Base-by-base conservation (phyloP, 2,329 filamentous ascomycete genomes). In the Cordyceps javanica region DNA sequence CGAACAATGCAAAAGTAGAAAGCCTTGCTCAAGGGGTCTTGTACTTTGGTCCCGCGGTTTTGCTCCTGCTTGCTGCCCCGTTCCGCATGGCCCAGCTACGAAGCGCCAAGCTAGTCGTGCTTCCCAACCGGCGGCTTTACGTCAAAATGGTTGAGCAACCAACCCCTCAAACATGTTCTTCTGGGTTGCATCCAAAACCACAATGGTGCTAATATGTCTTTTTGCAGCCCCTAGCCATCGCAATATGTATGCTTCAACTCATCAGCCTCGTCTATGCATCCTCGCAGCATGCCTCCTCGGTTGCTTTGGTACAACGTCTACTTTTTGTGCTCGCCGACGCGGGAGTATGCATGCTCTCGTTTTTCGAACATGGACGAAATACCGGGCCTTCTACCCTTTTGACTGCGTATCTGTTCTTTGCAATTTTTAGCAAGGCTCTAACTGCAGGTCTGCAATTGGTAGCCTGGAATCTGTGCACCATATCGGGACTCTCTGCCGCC, bases 281-380 rank as follows among this genome's bases (percentile, higher is more conserved):
- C 13, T 51, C 26, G 5, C 30, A 25, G 5, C 21, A 51, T 30
- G 28, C 32, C 1, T 14, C 28, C 7, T 51, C 4, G 48, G 25
- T 19, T 23, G 9, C 32, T 3, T 41, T n/a, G 34, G 14, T n/a
- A 39, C 23, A 21, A 10, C 49, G 26, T 26, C 13, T 41, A n/a
- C 49, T 52, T n/a, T 41, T 52, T 26, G 6, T 28, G 49, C n/a
- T 41, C 23, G 34, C 49, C 25, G 49, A 52, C 34, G 34, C 10
- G n/a, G 30, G 7, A 13, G 32, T 41, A 23, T 52, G 32, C 21
- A 10, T 52, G 5, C 11, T 52, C 21, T 52, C 32, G 36, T 52
- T 52, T 41, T 19, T 52, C 13, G 49, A 52, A n/a, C 49, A 52
- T 7, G 49, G 49, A 23, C 36, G 36, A 52, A 52, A 28, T 39